Conservation (phyloP, 2,329 filamentous ascomycete species). For the Neoscytalidium dimidiatum region DNA sequence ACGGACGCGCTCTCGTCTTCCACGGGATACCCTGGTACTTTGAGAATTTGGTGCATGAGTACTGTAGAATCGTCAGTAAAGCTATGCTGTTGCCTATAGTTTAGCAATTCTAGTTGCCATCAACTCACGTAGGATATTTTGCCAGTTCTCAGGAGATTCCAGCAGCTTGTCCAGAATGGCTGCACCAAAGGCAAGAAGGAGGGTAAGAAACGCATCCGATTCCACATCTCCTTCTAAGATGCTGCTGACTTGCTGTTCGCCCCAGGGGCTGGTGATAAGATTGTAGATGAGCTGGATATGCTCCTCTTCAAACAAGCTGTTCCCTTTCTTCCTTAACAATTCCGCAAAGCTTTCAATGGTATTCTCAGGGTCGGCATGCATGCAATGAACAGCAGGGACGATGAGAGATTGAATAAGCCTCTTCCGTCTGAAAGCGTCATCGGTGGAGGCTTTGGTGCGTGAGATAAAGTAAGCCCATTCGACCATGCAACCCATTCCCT, state of each 20-base stretch:
- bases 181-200: slow-evolving; percentile 70
- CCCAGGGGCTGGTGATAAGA: slow-evolving; percentile 63
- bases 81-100: background rate
- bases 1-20: slow-evolving; percentile 76
- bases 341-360: slow-evolving; percentile 68
- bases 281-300: slow-evolving; percentile 52
- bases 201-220: slow-evolving; percentile 65
- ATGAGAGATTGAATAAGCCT: slow-evolving; percentile 17
- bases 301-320: slow-evolving; percentile 58
- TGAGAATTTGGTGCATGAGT: slow-evolving; percentile 66
- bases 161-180: slow-evolving; percentile 54
- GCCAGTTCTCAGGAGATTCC: slow-evolving; percentile 30
- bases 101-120: no score
- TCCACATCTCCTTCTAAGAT: slow-evolving; percentile 63
- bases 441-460: background rate
- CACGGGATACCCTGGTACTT: slow-evolving; percentile 64
- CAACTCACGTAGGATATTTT: slow-evolving; percentile 38
- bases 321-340: slow-evolving; percentile 63
- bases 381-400: slow-evolving; percentile 29
- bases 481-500: slow-evolving; percentile 15
- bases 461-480: slow-evolving; percentile 19
- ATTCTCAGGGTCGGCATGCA: slow-evolving; percentile 38
- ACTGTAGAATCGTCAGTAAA: slow-evolving; percentile 24
- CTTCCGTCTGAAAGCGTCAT: slow-evolving; percentile 7
- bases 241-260: slow-evolving; percentile 55